Percentiles rank a stretch among this genome's conserved stretches.
Evolutionary conservation across 768 basidiomycete genomes (phyloP).

Genomic region (Auricularia auricula-judae): DNA sequence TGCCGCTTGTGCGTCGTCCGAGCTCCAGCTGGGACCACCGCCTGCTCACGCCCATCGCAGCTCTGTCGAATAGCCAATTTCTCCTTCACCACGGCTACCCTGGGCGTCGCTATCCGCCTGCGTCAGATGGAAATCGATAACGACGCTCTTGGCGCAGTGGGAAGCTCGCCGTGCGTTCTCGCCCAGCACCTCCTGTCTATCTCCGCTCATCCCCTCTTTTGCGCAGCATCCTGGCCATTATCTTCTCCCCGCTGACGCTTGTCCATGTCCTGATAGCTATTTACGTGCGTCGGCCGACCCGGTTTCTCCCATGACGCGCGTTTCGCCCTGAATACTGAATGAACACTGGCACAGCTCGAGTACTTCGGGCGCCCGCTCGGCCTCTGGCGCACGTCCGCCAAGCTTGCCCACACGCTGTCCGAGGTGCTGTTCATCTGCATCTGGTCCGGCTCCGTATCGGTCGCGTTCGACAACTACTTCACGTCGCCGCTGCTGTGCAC

Average conservation of each 20-base stretch:
- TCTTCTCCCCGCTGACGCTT: slow-evolving; percentile 74
- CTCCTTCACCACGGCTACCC: slow-evolving; percentile 64
- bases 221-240: slow-evolving; percentile 64
- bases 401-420: slow-evolving; percentile 74
- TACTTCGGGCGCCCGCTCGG: slow-evolving; percentile 89
- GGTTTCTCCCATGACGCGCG: slow-evolving; percentile 3
- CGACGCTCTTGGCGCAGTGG: slow-evolving; percentile 56
- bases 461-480: slow-evolving; percentile 87
- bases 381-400: slow-evolving; percentile 82
- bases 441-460: slow-evolving; percentile 85
- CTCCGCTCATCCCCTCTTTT: not conserved
- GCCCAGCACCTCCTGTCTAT: slow-evolving; percentile 1
- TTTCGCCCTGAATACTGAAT: not conserved
- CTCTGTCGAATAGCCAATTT: slow-evolving; percentile 81
- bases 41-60: slow-evolving; percentile 25
- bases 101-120: slow-evolving; percentile 71
- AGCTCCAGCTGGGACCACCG: slow-evolving; percentile 6
- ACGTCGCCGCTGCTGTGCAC: slow-evolving; percentile 77
- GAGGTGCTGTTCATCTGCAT: slow-evolving; percentile 88
- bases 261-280: slow-evolving; percentile 78
- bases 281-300: slow-evolving; percentile 45
- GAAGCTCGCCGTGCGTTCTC: slow-evolving; percentile 63
- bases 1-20: slow-evolving; percentile 52
- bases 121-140: slow-evolving; percentile 42
- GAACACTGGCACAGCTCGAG: slow-evolving; percentile 50